These are phyloP conservation scores for Trichoderma sp. DNA, from an alignment of 2,329 filamentous ascomycete species.

Conservation along the genomic window DNA sequence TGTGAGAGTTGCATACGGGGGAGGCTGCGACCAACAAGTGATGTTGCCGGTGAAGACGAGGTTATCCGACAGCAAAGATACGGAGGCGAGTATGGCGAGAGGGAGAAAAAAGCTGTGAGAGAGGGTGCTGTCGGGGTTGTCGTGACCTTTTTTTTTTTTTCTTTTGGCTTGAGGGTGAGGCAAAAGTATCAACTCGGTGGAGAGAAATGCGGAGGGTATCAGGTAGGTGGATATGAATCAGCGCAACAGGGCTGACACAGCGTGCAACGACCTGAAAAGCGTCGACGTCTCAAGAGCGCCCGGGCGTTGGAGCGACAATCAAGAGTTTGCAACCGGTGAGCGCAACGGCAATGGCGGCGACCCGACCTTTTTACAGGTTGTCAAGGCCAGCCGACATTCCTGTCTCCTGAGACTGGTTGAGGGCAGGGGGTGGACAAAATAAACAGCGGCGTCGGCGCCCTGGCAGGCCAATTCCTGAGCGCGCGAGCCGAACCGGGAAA, in stretches of 20 bases:
- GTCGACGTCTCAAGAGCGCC: neutral
- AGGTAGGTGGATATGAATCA: slow-evolving; percentile 13
- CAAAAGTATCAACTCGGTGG: slow-evolving; percentile 1
- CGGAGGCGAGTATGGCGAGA: neutral
- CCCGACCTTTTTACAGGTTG: neutral
- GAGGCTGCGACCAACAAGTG: neutral
- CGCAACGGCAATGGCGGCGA: slow-evolving; percentile 7
- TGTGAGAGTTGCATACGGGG: slow-evolving; percentile 6
- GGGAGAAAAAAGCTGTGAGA: neutral
- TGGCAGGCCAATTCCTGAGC: neutral
- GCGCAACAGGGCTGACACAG: neutral
- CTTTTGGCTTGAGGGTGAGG: neutral
- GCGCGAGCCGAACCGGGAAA: neutral
- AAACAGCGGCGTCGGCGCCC: slow-evolving; percentile 14
- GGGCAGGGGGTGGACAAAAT: neutral
- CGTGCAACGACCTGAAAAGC: neutral
- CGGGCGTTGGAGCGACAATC: neutral
- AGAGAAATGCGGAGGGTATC: slow-evolving; percentile 16
- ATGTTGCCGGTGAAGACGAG: neutral
- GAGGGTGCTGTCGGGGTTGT: neutral
- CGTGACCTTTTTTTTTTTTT: neutral
- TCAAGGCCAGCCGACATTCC: slow-evolving; percentile 14
- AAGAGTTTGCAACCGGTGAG: neutral
- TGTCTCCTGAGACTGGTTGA: slow-evolving; percentile 18
- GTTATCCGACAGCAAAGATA: neutral